These are phyloP conservation scores for Cocos nucifera DNA, from an alignment of 176 grass and related monocot species.

Conservation along the genomic window DNA sequence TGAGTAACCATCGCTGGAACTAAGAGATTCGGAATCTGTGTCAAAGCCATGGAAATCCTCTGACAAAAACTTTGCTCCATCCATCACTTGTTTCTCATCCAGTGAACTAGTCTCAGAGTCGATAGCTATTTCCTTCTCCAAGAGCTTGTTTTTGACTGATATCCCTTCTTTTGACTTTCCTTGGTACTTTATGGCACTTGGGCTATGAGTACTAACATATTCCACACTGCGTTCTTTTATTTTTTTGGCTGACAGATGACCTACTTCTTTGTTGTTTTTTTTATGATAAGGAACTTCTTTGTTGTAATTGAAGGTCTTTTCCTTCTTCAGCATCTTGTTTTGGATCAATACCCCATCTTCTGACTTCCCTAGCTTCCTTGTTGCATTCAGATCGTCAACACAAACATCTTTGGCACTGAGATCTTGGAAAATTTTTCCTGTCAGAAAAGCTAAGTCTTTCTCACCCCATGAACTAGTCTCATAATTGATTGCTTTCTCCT, in stretches of 20 bases:
- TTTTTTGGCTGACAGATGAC: no score
- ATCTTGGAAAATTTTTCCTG: no score
- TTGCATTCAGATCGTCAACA: no score
- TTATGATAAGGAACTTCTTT: no score
- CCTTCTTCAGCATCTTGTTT: no score
- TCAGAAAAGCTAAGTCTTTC: neutral
- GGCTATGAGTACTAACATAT: no score
- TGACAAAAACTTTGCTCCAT: conserved; percentile 33
- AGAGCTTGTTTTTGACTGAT: conserved; percentile 1
- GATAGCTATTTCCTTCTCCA: conserved; percentile 9
- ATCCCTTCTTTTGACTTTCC: conserved; percentile 4
- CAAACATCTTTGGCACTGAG: no score
- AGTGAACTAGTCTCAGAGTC: conserved; percentile 14
- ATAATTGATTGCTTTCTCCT: neutral
- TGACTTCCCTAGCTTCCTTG: neutral
- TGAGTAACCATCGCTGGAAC: conserved; percentile 80
- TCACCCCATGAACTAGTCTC: conserved; percentile 21
- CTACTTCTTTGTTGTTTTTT: no score
- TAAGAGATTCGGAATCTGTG: conserved; percentile 64
- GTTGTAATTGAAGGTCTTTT: neutral
- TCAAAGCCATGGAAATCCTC: conserved; percentile 61
- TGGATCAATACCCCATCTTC: neutral
- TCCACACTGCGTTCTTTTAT: no score
- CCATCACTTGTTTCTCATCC: neutral
- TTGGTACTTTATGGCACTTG: neutral